Percentiles rank a stretch among this genome's conserved stretches.
These are phyloP conservation scores for Xerocomellus chrysenteron DNA, from an alignment of 768 basidiomycete species.

Conservation along the genomic window DNA sequence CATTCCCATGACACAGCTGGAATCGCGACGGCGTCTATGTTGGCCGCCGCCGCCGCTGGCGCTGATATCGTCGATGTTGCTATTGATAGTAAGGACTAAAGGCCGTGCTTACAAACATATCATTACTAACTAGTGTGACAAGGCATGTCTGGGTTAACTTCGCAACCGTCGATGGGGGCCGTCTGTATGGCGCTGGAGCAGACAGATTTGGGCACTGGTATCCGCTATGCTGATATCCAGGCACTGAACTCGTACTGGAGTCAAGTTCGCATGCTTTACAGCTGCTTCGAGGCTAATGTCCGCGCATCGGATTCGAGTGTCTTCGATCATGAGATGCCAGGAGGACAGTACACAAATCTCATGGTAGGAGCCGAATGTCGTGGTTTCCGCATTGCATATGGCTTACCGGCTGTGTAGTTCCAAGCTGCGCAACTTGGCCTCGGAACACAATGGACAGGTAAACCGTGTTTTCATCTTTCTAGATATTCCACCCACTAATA, in stretches of 20 bases:
- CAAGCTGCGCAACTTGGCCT: conserved; percentile 97
- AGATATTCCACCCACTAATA: conserved; percentile 10
- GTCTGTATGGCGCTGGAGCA: conserved; percentile 95
- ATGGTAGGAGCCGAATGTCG: conserved; percentile 58
- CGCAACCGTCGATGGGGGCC: conserved; percentile 99
- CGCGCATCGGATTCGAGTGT: conserved; percentile 96
- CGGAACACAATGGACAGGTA: conserved; percentile 93
- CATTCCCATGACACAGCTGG: conserved; percentile 99
- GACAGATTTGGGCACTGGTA: conserved; percentile 89
- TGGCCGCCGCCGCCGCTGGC: conserved; percentile 94
- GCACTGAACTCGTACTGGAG: conserved; percentile 98
- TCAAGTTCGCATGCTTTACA: conserved; percentile 92
- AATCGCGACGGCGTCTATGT: conserved; percentile 96
- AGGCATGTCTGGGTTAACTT: conserved; percentile 99
- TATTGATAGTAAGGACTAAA: conserved; percentile 78
- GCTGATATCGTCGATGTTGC: conserved; percentile 98
- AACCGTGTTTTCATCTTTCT: conserved; percentile 15
- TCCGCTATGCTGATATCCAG: conserved; percentile 95
- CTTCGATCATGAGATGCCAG: conserved; percentile 99
- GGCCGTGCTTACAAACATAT: not conserved
- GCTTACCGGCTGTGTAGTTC: conserved; percentile 59
- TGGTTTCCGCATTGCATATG: conserved; percentile 15
- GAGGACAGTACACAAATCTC: conserved; percentile 91
- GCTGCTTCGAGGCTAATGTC: conserved; percentile 98
- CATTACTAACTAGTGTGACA: conserved; percentile 16